A percentile compares a stretch with the other conserved stretches of the same genome.
Conservation (phyloP, 1,284 basidiomycete species). For the Ceratobasidium sp. region DNA sequence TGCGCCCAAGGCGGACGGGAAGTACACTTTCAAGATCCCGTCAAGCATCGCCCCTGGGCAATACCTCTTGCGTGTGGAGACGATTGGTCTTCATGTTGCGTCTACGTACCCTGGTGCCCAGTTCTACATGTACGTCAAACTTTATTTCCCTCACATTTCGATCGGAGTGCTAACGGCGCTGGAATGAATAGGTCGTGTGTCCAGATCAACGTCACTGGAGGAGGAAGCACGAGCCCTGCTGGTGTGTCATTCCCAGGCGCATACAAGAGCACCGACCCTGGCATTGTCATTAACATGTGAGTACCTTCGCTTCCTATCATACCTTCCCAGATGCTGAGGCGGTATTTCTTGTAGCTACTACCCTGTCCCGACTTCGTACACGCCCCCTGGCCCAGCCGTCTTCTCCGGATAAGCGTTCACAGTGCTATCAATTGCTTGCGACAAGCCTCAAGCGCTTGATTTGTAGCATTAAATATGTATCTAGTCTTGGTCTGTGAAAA, state of each 20-base stretch:
- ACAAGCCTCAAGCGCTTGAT: too few species aligned
- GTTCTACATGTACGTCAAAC: slow-evolving; percentile 42
- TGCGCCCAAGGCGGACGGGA: slow-evolving; percentile 55
- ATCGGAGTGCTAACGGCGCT: background rate
- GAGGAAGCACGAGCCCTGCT: slow-evolving; percentile 38
- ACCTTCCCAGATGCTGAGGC: background rate
- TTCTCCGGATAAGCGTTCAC: slow-evolving; percentile 36
- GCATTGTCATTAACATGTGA: slow-evolving; percentile 43
- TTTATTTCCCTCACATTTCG: background rate
- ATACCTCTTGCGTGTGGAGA: slow-evolving; percentile 67
- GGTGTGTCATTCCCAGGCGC: slow-evolving; percentile 48
- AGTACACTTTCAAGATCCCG: slow-evolving; percentile 67
- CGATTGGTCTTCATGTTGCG: slow-evolving; percentile 56
- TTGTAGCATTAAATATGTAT: too few species aligned
- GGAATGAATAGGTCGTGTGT: slow-evolving; percentile 13
- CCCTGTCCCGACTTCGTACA: slow-evolving; percentile 57
- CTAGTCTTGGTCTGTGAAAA: too few species aligned
- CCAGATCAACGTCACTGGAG: slow-evolving; percentile 42
- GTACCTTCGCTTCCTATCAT: background rate
- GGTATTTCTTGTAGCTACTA: slow-evolving; percentile 43
- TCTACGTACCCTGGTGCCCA: slow-evolving; percentile 47
- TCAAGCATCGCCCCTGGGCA: slow-evolving; percentile 64
- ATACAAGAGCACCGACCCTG: slow-evolving; percentile 48
- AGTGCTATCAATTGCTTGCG: too few species aligned
- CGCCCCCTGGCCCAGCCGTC: slow-evolving; percentile 57